These are phyloP conservation scores for Boletus rufocinnamomeus DNA, from an alignment of 768 basidiomycete species.

Conservation along the genomic window DNA sequence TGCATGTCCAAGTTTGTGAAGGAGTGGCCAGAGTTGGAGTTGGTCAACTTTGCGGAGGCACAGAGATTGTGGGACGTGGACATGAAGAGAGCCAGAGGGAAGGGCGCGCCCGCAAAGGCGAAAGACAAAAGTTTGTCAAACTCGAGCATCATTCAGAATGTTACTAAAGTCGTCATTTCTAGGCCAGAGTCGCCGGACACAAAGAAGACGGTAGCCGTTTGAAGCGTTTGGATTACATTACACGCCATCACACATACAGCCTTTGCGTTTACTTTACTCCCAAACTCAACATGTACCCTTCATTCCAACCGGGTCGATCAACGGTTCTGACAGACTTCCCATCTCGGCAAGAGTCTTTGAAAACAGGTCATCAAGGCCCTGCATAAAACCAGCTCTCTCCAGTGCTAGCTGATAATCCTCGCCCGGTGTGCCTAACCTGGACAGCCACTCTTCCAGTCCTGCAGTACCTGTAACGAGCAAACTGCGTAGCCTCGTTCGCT, in stretches of 20 bases:
- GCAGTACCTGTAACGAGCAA: slow-evolving; percentile 61
- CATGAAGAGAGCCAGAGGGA: slow-evolving; percentile 71
- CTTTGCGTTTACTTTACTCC: neutral
- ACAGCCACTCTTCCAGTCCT: slow-evolving; percentile 70
- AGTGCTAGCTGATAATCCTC: slow-evolving; percentile 41
- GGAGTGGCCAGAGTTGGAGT: slow-evolving; percentile 55
- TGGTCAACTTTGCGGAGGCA: slow-evolving; percentile 67
- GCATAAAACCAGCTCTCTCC: slow-evolving; percentile 55
- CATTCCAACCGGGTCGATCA: slow-evolving; percentile 24
- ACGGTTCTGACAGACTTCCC: slow-evolving; percentile 44
- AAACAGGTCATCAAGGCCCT: slow-evolving; percentile 67
- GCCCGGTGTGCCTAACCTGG: slow-evolving; percentile 29
- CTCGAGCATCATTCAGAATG: neutral
- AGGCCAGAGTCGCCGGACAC: slow-evolving; percentile 56
- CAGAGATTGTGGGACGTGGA: slow-evolving; percentile 69
- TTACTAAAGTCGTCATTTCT: slow-evolving; percentile 9
- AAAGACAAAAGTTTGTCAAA: slow-evolving; percentile 59
- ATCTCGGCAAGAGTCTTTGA: slow-evolving; percentile 60
- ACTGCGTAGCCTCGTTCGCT: slow-evolving; percentile 68
- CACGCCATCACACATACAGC: neutral
- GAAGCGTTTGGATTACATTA: slow-evolving; percentile 1
- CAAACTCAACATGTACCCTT: slow-evolving; percentile 23
- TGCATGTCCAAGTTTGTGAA: slow-evolving; percentile 52
- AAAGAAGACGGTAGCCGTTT: slow-evolving; percentile 42
- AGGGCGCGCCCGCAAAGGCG: slow-evolving; percentile 82